phyloP scores from a whole-genome alignment of 805 yeast genomes.

The Schwanniomyces polymorphus region DNA sequence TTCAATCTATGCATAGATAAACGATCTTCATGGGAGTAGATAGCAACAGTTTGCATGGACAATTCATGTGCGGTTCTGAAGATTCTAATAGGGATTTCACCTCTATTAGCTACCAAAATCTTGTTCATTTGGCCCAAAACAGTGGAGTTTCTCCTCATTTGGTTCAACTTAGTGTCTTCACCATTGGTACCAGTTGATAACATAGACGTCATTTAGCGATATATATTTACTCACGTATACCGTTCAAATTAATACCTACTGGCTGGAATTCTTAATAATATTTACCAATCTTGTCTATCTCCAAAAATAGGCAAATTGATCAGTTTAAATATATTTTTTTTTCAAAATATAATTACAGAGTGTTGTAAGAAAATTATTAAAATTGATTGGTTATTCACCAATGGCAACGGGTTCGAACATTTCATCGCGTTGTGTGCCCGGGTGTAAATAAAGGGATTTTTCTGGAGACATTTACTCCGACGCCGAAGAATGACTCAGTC shows the following conservation, averaged over 20 bases:
- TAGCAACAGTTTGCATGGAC: constrained; percentile 95
- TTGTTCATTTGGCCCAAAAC: constrained; percentile 51
- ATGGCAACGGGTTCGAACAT: background rate
- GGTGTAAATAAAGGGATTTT: background rate
- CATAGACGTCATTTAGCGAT: constrained; percentile 6
- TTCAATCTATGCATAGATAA: constrained; percentile 92
- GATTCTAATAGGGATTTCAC: constrained; percentile 84
- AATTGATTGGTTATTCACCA: background rate
- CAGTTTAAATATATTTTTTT: background rate
- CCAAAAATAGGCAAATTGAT: background rate
- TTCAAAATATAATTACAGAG: background rate
- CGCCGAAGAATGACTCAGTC: background rate
- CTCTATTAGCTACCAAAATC: constrained; percentile 81
- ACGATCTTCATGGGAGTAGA: constrained; percentile 94
- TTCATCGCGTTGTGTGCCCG: background rate
- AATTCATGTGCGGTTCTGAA: constrained; percentile 97
- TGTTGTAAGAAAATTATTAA: background rate
- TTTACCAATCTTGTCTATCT: background rate
- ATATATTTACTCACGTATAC: background rate
- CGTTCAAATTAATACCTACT: background rate
- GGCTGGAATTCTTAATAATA: background rate
- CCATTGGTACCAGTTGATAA: constrained; percentile 8
- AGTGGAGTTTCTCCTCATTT: constrained; percentile 43
- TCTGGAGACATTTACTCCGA: constrained; percentile 1
- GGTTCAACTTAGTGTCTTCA: constrained; percentile 26